Evolutionary conservation across 257 asterid species (phyloP), one percentile per base, ranked within the genome.

Genomic region (Gardenia jasminoides): DNA sequence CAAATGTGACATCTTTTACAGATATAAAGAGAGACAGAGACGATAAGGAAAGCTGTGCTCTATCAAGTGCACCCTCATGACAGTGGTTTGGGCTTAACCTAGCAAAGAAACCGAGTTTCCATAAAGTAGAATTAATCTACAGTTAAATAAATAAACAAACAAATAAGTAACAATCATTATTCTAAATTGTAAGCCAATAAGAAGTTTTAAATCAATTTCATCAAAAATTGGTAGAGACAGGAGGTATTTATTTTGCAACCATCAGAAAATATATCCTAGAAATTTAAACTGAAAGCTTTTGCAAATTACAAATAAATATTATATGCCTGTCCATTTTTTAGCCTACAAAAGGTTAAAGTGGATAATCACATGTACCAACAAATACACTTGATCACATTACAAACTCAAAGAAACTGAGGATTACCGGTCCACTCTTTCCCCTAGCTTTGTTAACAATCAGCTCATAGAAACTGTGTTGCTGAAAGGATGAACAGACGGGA

Each of bases 391-490:
- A 44, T 7, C 9, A 13, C 66, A 72, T 30, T 28, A 58, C 20
- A 66, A 33, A 75, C 31, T 80, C 22, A 46, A 39, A 75, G 82
- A 86, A 78, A 59, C 62, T 59, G 72, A 80, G 86, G 48, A 72
- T 88, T 93, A 95, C 99, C 98, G 99, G 99, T 77, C 99, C 99
- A 90, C 99, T 96, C 88, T 96, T 96, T 79, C 99, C 99, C 84
- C 99, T 85, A 19, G 99, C 99, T 89, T 96, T 96, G 90, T 92
- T 93, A 83, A 92, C 89, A 77, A 96, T 96, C 85, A 96, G 93
- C 90, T 96, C 99, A 62, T 93, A 92, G 91, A 93, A 96, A 86
- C 94, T 93, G 92, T 93, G 97, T 87, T 93, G 98, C 98, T 95
- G 93, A 46, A 70, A 6, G 70, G 72, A 36, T 54, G 39, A 65